Conservation (phyloP, 371 early-diverging fungal species). For the Syncephalis fuscata region DNA sequence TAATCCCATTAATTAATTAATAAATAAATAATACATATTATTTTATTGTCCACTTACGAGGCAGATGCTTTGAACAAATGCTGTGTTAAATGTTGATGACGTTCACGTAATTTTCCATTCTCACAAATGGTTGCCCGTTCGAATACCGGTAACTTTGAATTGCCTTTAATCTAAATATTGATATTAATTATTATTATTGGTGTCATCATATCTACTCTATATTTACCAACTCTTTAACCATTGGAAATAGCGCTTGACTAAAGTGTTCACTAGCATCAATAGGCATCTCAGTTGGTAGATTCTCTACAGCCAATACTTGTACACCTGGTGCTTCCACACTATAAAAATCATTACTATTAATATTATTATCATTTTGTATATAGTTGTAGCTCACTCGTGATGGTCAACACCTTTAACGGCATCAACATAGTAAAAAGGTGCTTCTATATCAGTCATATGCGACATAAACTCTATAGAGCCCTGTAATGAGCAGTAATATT, state of each 20-base stretch:
- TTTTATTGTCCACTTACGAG: too few species aligned
- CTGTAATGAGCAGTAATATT: slow-evolving; percentile 13
- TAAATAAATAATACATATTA: too few species aligned
- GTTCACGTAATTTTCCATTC: slow-evolving; percentile 36
- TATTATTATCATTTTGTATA: background rate
- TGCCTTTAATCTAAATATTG: slow-evolving; percentile 26
- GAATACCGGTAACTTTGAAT: slow-evolving; percentile 48
- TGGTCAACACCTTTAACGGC: slow-evolving; percentile 53
- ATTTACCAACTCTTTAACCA: slow-evolving; percentile 61
- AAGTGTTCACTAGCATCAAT: slow-evolving; percentile 86
- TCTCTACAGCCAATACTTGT: slow-evolving; percentile 93
- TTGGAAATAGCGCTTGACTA: slow-evolving; percentile 66
- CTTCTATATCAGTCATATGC: slow-evolving; percentile 72
- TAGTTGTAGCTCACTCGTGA: slow-evolving; percentile 29
- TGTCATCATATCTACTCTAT: background rate
- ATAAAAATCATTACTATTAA: background rate
- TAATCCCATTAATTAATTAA: background rate
- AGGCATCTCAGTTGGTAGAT: slow-evolving; percentile 90
- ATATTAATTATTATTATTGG: slow-evolving; percentile 6
- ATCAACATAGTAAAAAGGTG: slow-evolving; percentile 86
- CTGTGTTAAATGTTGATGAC: slow-evolving; percentile 28
- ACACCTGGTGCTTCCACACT: slow-evolving; percentile 66
- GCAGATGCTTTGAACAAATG: slow-evolving; percentile 13
- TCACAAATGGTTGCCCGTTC: slow-evolving; percentile 61
- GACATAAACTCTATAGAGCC: slow-evolving; percentile 89